These are phyloP conservation scores for Nannizziopsis barbatae DNA, from an alignment of 2,329 filamentous ascomycete species.

Conservation along the genomic window DNA sequence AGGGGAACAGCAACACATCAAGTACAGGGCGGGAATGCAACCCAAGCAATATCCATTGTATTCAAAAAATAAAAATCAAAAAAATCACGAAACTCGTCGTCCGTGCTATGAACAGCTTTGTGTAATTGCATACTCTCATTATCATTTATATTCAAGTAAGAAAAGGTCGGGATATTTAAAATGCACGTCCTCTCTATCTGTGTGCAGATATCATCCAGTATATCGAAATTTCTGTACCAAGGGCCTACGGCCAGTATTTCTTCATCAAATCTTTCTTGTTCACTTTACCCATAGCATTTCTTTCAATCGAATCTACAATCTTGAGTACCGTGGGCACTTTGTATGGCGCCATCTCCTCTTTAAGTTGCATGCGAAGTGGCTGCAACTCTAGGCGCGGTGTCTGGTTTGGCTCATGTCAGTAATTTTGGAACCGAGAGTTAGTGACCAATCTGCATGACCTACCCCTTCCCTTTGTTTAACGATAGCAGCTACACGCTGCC, in stretches of 20 bases:
- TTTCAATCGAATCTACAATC: conserved; percentile 65
- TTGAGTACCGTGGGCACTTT: conserved; percentile 88
- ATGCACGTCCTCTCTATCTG: no score
- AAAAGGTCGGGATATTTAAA: no score
- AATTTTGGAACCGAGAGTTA: not conserved
- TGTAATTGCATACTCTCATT: no score
- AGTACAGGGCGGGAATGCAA: no score
- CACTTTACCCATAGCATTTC: conserved; percentile 91
- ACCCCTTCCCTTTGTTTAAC: conserved; percentile 33
- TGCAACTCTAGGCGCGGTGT: conserved; percentile 20
- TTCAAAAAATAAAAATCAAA: no score
- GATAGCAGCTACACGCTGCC: conserved; percentile 46
- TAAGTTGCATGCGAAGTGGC: conserved; percentile 40
- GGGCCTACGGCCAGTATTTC: conserved; percentile 25
- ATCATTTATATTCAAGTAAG: no score
- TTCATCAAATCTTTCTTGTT: conserved; percentile 33
- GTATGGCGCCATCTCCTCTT: conserved; percentile 64
- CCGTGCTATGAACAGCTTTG: no score
- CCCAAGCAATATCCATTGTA: no score
- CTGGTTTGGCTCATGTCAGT: conserved; percentile 11
- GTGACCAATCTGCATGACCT: conserved; percentile 12
- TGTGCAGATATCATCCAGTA: no score
- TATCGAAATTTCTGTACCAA: no score
- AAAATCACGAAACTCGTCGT: no score
- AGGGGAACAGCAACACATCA: no score